Conservation (phyloP, 768 basidiomycete species). For the Suillus ampliporus region DNA sequence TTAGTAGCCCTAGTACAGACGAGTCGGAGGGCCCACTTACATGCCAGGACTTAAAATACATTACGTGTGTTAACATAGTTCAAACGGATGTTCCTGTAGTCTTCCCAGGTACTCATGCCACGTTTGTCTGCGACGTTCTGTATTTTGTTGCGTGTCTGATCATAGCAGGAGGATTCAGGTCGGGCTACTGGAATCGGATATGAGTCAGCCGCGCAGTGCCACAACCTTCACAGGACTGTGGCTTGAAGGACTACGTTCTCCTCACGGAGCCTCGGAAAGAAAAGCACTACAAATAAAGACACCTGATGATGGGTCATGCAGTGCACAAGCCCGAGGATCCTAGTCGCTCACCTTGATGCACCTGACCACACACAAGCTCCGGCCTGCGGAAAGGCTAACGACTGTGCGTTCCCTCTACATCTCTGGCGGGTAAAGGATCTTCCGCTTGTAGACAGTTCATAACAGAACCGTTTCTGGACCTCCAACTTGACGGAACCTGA, state of each 20-base stretch:
- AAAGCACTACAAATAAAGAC: neutral
- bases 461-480: neutral
- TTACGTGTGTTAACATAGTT: neutral
- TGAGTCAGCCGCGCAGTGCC: neutral
- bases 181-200: neutral
- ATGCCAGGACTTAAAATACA: neutral
- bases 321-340: neutral
- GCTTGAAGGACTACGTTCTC: neutral
- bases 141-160: neutral
- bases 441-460: neutral
- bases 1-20: neutral
- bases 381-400: neutral
- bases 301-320: neutral
- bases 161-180: too few species aligned
- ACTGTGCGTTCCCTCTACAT: neutral
- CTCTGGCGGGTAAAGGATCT: neutral
- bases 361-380: neutral
- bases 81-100: neutral
- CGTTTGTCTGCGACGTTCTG: neutral
- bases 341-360: neutral
- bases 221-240: neutral
- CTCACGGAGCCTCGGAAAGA: neutral
- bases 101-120: neutral
- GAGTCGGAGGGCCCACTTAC: neutral
- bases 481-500: neutral